These are phyloP conservation scores for Penicillium pancosmium DNA, from an alignment of 495 filamentous ascomycete species.

Conservation along the genomic window DNA sequence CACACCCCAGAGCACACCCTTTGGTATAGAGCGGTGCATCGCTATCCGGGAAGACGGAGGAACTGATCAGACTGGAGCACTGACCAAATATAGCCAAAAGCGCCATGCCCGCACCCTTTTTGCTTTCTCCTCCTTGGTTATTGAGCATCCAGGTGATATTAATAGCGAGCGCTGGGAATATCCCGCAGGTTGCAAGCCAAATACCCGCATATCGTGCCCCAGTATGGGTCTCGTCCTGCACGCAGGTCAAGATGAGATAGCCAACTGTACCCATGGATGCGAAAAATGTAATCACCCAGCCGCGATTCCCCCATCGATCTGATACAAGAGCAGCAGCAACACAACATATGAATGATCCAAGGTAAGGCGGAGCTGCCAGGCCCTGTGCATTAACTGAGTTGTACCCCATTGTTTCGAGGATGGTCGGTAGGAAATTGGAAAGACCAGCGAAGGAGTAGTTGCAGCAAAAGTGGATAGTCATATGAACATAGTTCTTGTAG, in stretches of 20 bases:
- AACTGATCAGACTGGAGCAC: constrained; percentile 33
- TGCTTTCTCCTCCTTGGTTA: constrained; percentile 58
- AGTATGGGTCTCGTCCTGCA: constrained; percentile 38
- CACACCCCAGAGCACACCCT: constrained; percentile 34
- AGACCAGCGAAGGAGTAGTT: constrained; percentile 42
- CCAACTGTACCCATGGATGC: constrained; percentile 63
- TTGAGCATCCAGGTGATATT: constrained; percentile 68
- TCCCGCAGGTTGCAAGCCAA: constrained; percentile 64
- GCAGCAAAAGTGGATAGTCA: constrained; percentile 32
- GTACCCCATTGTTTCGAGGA: constrained; percentile 71
- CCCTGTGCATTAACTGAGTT: constrained; percentile 67
- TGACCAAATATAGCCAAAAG: constrained; percentile 36
- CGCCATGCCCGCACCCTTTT: constrained; percentile 35
- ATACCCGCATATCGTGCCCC: constrained; percentile 60
- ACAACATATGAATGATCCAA: constrained; percentile 66
- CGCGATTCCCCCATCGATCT: constrained; percentile 65
- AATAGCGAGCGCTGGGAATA: constrained; percentile 62
- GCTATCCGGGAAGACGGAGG: constrained; percentile 28
- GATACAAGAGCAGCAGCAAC: constrained; percentile 62
- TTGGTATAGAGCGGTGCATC: constrained; percentile 31
- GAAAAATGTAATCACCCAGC: constrained; percentile 59
- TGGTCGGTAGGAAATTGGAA: constrained; percentile 75
- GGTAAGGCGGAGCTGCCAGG: constrained; percentile 72
- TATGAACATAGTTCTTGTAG: constrained; percentile 36
- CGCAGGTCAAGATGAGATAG: constrained; percentile 64